These are phyloP conservation scores for Solanum aculeatissimum DNA, from an alignment of 305 asterid genomes.

Conservation along the genomic window DNA sequence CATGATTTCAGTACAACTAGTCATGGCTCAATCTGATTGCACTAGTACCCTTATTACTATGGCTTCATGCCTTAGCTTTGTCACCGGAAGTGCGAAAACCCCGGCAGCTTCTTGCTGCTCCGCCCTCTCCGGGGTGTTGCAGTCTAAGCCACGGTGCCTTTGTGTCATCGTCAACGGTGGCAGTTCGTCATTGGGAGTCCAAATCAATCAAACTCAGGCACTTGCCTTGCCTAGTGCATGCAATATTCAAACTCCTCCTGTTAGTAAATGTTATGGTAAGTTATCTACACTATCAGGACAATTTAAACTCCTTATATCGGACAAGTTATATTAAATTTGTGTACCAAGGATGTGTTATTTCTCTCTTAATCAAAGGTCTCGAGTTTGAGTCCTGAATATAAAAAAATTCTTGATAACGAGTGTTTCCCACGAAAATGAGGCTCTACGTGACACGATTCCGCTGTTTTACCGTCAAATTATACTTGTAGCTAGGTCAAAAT, in stretches of 20 bases:
- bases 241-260: conserved; percentile 34
- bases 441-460: too few relatives aligned
- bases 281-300: neutral
- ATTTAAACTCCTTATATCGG: neutral
- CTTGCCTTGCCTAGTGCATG: conserved; percentile 43
- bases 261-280: conserved; percentile 36
- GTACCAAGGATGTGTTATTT: too few relatives aligned
- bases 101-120: conserved; percentile 46
- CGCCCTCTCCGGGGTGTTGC: conserved; percentile 36
- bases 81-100: conserved; percentile 41
- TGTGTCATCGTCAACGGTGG: conserved; percentile 47
- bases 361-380: too few relatives aligned
- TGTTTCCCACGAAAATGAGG: too few relatives aligned
- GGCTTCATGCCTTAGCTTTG: conserved; percentile 58
- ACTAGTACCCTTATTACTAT: conserved; percentile 40
- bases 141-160: conserved; percentile 42
- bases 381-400: too few relatives aligned
- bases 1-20: neutral
- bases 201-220: conserved; percentile 54
- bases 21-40: conserved; percentile 42
- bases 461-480: neutral
- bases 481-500: neutral
- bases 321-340: neutral
- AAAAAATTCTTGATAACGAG: too few relatives aligned
- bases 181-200: conserved; percentile 37